Evolutionary conservation across 768 basidiomycete species (phyloP), one percentile per base, ranked within the genome.

Genomic region (Leccinum subtestaceum): DNA sequence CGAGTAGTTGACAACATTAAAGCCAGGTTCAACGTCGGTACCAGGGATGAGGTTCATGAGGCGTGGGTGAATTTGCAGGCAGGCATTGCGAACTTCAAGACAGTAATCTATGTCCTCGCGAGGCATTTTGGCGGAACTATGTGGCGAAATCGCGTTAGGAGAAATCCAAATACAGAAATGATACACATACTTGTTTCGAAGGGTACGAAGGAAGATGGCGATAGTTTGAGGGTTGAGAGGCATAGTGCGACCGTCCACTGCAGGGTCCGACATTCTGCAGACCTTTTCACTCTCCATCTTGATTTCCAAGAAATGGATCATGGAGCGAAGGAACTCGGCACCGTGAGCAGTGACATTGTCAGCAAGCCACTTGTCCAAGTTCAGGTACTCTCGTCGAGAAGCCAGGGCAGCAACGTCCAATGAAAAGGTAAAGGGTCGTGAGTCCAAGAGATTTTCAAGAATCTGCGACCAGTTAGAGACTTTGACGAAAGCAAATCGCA

Each of bases 281-380:
- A 78, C 77, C 64, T 91, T 93, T 74, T 97, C 97, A 63, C 86
- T 89, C 56, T 91, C 88, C 84, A 96, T 93, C 75, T 98, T 99
- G 76, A 90, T 80, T 64, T 94, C 90, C 60, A 98, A 76, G 76
- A 98, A 98, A 19, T 86, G 82, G 58, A 98, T 86, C 61, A 95
- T 85, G 8, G 92, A 86, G 58, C 88, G 87, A 34, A 97, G 81
- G 69, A 98, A 97, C 62, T 93, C 91, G 29, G 82, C 82, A 8
- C 93, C 93, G 61, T 95, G 91, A 51, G 81, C 77, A 21, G 85
- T 78, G 19, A 95, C 90, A 66, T 94, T 90, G 71, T 93, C 91
- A 13, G 90, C 86, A 15, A 98, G 80, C 95, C 96, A 99, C 74
- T 96, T 95, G 75, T 97, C 95, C 48, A 99, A 80, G 67, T 99